Evolutionary conservation across 1,139 yeast genomes (phyloP), one percentile per base, ranked within the genome.

Genomic region (Blastobotrys buckinghamii): DNA sequence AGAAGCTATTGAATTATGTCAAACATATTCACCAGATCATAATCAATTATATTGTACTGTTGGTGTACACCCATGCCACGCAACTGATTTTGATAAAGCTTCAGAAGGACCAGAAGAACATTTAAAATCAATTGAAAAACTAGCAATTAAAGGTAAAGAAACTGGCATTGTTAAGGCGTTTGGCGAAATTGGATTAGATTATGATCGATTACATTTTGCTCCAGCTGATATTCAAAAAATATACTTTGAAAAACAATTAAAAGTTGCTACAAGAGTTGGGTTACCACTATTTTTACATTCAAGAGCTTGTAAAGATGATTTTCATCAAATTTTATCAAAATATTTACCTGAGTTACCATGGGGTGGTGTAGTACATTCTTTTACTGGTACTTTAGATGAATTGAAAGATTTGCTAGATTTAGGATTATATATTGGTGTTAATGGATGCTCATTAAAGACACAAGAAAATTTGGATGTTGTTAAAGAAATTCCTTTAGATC

Each of bases 41-140:
- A 66, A 74, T 43, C 62, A 58, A 26, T 55, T 69, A 64, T 42
- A 70, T 54, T 79, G 86, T 15, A 92, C 98, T 0, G 92, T 82
- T 1, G 98, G 98, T 10, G 95, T 90, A 1, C 98, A 92, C 67
- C 98, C 98, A 0, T 90, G 97, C 65, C 72, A 83, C 17, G 95
- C 88, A 0, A 76, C 80, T 16, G 83, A 79, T 54, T 87, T 81
- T 54, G 76, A 71, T 30, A 57, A 56, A n/a, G 65, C 64, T 45
- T 59, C 45, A 29, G 55, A 48, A n/a, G 58, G 53, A 15, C 42
- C 54, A 10, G 59, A 55, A 27, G 46, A 50, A 32, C 43, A 50
- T 16, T 61, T 82, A 32, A 54, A 61, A 0, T 68, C 74, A 42
- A 68, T 92, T 48, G 74, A 74, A 55, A 55, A 67, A 1, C 59